Evolutionary conservation across 805 yeast genomes (phyloP), one percentile per base, ranked within the genome.

Genomic region (Lipomyces yamanashiensis): DNA sequence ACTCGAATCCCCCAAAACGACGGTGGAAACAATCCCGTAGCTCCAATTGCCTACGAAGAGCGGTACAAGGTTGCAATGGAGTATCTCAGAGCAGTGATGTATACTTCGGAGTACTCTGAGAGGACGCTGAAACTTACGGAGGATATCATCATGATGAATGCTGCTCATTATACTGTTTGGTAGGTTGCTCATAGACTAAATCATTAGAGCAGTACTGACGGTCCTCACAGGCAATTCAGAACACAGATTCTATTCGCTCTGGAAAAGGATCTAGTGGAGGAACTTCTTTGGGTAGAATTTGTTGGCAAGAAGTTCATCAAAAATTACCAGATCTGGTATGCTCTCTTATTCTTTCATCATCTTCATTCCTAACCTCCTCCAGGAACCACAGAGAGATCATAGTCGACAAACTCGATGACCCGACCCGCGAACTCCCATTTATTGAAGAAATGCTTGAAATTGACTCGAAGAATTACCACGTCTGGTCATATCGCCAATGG

Each of bases 111-210:
- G 72, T 79, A 81, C 69, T 82, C 91, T 0, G 86, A 84, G 47
- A 79, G 98, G 63, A 91, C 96, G 0, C 75, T 91, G 23, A 82
- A 81, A 19, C 76, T 92, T 48, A 88, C 96, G 0, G 80, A 82
- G 13, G 75, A 76, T 33, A 87, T 88, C 2, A 87, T 95, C 56
- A 82, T 77, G 13, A 71, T 82, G 60, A 87, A 90, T 44, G 92
- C 98, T 0, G 96, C 98, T 0, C 97, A 93, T 74, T 95, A 95
- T 74, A 88, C 97, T 0, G 87, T 87, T 0, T 95, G 98, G 98
- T 82, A 48, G 13, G 65, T 28, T n/a, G 10, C 13, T 23, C n/a
- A 23, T 40, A 19, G 53, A 33, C 33, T 9, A 4, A 10, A 7
- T 47, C 48, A 48, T 23, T 6, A 7, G 19, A 12, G 12, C 45